A percentile compares a stretch with the other conserved stretches of the same genome.
These are phyloP conservation scores for Tolypocladium endophyticum DNA, from an alignment of 2,329 filamentous ascomycete species.

Conservation along the genomic window DNA sequence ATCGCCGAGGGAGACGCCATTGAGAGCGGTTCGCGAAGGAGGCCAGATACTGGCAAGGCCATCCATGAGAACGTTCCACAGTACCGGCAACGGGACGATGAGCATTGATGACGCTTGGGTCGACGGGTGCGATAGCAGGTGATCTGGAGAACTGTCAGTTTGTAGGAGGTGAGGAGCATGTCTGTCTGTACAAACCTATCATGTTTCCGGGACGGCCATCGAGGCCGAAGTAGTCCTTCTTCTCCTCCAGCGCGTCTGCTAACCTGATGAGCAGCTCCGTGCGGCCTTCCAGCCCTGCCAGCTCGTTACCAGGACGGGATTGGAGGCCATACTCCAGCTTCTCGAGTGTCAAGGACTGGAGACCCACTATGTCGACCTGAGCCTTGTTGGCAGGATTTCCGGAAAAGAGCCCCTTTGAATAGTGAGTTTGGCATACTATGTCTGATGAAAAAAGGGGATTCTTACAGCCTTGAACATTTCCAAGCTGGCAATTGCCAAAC, in stretches of 20 bases:
- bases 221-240: conserved; percentile 73
- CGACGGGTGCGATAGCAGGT: conserved; percentile 82
- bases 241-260: conserved; percentile 61
- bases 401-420: conserved; percentile 63
- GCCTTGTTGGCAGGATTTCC: conserved; percentile 70
- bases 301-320: conserved; percentile 66
- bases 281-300: conserved; percentile 78
- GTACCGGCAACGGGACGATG: conserved; percentile 73
- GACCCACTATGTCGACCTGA: conserved; percentile 77
- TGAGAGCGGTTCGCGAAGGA: conserved; percentile 70
- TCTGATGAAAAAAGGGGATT: not conserved
- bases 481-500: conserved; percentile 62
- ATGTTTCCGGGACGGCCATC: conserved; percentile 86
- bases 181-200: conserved; percentile 52
- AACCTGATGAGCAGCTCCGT: conserved; percentile 69
- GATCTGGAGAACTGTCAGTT: conserved; percentile 48
- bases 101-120: conserved; percentile 83
- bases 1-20: conserved; percentile 80
- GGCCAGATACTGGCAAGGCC: conserved; percentile 86
- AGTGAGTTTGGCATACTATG: conserved; percentile 7
- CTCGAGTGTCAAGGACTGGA: conserved; percentile 64
- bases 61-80: conserved; percentile 87
- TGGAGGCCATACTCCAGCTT: conserved; percentile 75
- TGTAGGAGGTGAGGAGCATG: not conserved
- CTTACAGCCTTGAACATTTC: conserved; percentile 83